These are phyloP conservation scores for Hibiscus trionum DNA, from an alignment of 345 rosid genomes.

Conservation along the genomic window DNA sequence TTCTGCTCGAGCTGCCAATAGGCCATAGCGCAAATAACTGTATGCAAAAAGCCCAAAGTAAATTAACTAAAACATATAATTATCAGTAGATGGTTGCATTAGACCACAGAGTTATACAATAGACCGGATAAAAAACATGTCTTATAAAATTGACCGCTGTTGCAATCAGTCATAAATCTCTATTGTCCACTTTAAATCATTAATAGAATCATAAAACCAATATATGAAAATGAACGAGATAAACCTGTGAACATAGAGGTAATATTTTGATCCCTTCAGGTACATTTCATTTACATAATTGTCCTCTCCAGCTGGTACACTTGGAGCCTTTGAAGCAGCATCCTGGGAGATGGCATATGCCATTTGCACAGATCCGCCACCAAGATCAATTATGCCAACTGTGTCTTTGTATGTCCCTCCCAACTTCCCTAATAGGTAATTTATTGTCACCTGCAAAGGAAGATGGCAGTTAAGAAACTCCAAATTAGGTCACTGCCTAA, in stretches of 20 bases:
- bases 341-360: conserved; percentile 56
- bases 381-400: conserved; percentile 98
- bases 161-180: neutral
- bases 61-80: conserved; percentile 6
- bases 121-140: neutral
- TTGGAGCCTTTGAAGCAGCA: neutral
- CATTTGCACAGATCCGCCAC: conserved; percentile 99
- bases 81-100: neutral
- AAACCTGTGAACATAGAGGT: conserved; percentile 95
- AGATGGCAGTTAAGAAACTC: neutral
- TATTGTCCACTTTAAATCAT: neutral
- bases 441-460: conserved; percentile 33
- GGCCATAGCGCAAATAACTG: conserved; percentile 92
- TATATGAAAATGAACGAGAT: conserved; percentile 7
- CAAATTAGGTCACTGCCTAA: neutral
- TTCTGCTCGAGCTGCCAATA: conserved; percentile 95
- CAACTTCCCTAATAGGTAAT: conserved; percentile 71
- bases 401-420: conserved; percentile 66
- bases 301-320: conserved; percentile 62
- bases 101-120: neutral
- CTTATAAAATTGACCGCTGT: neutral
- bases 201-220: conserved; percentile 1
- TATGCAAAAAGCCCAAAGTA: conserved; percentile 17
- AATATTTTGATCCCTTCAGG: conserved; percentile 65
- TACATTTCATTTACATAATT: conserved; percentile 68